Percentiles rank a stretch among this genome's conserved stretches.
phyloP scores from a whole-genome alignment of 2,329 filamentous ascomycete species.

The Diplodia mutila region DNA sequence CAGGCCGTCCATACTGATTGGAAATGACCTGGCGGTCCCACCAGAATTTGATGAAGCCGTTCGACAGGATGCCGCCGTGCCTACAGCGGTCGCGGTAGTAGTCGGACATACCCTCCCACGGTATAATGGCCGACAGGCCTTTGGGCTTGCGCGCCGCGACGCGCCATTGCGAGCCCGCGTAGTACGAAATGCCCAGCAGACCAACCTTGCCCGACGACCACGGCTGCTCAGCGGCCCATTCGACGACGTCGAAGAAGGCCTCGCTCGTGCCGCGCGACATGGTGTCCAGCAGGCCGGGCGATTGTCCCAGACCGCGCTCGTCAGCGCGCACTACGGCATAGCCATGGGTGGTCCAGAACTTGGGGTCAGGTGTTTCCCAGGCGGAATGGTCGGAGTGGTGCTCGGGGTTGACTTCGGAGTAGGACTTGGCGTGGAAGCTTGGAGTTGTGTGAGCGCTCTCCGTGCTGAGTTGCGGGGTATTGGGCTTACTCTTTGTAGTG shows the following conservation, averaged over 20 bases:
- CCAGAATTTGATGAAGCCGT: slow-evolving; percentile 57
- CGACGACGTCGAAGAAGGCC: slow-evolving; percentile 56
- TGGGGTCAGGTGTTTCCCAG: slow-evolving; percentile 51
- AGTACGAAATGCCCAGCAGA: slow-evolving; percentile 57
- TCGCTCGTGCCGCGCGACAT: slow-evolving; percentile 58
- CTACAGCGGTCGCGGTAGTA: slow-evolving; percentile 54
- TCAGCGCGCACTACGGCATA: slow-evolving; percentile 51
- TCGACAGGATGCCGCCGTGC: slow-evolving; percentile 46
- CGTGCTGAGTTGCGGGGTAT: neutral
- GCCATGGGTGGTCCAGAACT: slow-evolving; percentile 44
- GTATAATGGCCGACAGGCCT: slow-evolving; percentile 56
- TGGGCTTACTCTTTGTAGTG: slow-evolving; percentile 57
- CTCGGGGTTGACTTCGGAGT: slow-evolving; percentile 47
- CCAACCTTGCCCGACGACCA: slow-evolving; percentile 59
- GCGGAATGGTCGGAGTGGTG: slow-evolving; percentile 45
- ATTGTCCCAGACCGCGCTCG: slow-evolving; percentile 57
- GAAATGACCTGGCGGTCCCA: slow-evolving; percentile 68
- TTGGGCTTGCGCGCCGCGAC: slow-evolving; percentile 58
- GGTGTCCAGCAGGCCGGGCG: slow-evolving; percentile 56
- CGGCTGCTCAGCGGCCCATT: slow-evolving; percentile 56
- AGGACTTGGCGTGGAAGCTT: slow-evolving; percentile 57
- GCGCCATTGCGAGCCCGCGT: slow-evolving; percentile 59
- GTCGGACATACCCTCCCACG: slow-evolving; percentile 62
- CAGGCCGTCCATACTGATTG: slow-evolving; percentile 69
- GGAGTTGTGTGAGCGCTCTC: neutral